A percentile compares a stretch with the other conserved stretches of the same genome.
phyloP scores from a whole-genome alignment of 176 grass and related monocot genomes.

The Ensete ventricosum region DNA sequence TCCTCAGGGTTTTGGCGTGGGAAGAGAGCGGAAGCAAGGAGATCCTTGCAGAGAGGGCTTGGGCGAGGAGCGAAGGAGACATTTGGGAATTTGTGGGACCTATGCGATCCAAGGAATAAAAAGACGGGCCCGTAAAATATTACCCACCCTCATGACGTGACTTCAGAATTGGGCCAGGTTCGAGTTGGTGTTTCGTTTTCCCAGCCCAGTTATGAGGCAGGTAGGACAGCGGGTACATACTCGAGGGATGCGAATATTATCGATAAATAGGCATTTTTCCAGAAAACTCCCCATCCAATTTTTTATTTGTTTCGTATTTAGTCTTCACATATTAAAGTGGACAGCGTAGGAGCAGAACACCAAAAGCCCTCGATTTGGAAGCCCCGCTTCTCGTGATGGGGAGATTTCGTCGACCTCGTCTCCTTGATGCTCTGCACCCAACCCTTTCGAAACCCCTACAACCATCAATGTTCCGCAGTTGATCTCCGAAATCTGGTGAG shows the following conservation, averaged over 20 bases:
- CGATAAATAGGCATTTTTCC: no score
- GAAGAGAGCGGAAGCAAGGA: conserved; percentile 9
- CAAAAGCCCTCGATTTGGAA: background rate
- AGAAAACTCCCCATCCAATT: no score
- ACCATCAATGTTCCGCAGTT: no score
- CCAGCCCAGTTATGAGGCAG: no score
- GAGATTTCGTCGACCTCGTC: background rate
- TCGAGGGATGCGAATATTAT: no score
- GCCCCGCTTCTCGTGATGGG: background rate
- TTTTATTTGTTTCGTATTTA: no score
- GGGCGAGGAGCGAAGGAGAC: background rate
- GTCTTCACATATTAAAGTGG: no score
- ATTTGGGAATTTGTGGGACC: conserved; percentile 12
- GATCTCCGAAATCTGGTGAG: conserved; percentile 14
- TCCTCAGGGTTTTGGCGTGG: conserved; percentile 11
- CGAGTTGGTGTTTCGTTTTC: no score
- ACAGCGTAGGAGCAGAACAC: background rate
- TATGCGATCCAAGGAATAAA: background rate
- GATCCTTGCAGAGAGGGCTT: background rate
- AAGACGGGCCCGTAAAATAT: background rate
- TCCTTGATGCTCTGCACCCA: background rate
- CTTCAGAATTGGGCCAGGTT: no score
- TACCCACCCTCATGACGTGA: background rate
- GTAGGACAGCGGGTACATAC: no score
- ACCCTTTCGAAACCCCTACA: background rate